Percentiles rank a stretch among this genome's conserved stretches.
phyloP scores from a whole-genome alignment of 2,329 filamentous ascomycete genomes.

The Talaromyces sp. region DNA sequence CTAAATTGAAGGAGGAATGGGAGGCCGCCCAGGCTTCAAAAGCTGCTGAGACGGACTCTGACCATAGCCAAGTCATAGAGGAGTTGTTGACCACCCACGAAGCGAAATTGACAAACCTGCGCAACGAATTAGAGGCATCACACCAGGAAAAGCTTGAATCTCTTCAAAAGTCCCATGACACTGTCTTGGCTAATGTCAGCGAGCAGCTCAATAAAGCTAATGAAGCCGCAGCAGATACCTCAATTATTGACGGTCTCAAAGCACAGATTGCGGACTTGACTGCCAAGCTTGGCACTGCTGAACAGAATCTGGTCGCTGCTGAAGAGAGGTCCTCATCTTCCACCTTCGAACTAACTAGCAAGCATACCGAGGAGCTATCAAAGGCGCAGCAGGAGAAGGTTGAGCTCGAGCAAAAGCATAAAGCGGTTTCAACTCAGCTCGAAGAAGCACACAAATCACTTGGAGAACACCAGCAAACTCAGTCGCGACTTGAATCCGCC shows the following conservation, averaged over 20 bases:
- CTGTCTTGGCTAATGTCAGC: constrained; percentile 31
- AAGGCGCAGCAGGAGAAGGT: constrained; percentile 42
- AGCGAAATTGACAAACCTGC: constrained; percentile 36
- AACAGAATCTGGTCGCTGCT: constrained; percentile 44
- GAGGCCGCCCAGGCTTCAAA: constrained; percentile 35
- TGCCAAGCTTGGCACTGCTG: constrained; percentile 60
- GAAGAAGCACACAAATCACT: constrained; percentile 82
- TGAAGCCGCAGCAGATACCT: constrained; percentile 36
- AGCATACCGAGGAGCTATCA: constrained; percentile 47
- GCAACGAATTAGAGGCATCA: constrained; percentile 35
- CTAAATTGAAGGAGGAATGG: constrained; percentile 37
- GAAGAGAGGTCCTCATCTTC: constrained; percentile 37
- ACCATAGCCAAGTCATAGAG: constrained; percentile 41
- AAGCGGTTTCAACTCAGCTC: constrained; percentile 51
- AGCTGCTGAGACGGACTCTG: constrained; percentile 35
- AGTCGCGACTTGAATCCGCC: constrained; percentile 64
- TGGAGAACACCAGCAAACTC: constrained; percentile 70
- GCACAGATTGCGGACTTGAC: constrained; percentile 54
- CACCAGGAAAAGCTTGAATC: constrained; percentile 36
- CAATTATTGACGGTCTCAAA: constrained; percentile 37
- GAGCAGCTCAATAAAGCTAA: constrained; percentile 36
- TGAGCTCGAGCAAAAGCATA: constrained; percentile 43
- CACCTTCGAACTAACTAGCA: constrained; percentile 43
- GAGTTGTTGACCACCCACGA: constrained; percentile 41
- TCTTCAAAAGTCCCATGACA: constrained; percentile 36